A percentile compares a stretch with the other conserved stretches of the same genome.
Conservation (phyloP, 768 basidiomycete species). For the Flagelloscypha sp. region DNA sequence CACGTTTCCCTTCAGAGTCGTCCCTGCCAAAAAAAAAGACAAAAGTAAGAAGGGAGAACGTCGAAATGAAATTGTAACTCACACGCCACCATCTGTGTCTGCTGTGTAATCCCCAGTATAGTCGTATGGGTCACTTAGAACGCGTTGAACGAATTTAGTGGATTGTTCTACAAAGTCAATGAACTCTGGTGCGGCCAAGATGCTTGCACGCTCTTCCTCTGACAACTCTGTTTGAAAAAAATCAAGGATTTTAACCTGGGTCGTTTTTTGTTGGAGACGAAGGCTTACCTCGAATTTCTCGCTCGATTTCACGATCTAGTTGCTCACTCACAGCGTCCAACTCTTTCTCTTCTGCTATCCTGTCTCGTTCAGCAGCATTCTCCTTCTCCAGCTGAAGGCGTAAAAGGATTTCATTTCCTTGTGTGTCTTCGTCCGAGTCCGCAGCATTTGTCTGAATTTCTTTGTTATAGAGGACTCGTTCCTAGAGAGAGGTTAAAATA, state of each 20-base stretch:
- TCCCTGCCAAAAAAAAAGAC: slow-evolving; percentile 41
- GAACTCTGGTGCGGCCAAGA: slow-evolving; percentile 86
- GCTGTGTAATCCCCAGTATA: slow-evolving; percentile 97
- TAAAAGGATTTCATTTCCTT: slow-evolving; percentile 62
- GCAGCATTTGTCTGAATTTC: slow-evolving; percentile 71
- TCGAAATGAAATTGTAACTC: slow-evolving; percentile 21
- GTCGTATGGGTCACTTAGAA: slow-evolving; percentile 92
- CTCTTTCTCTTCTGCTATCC: slow-evolving; percentile 61
- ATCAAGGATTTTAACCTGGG: not conserved
- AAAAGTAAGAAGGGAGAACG: slow-evolving; percentile 1
- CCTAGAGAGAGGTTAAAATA: slow-evolving; percentile 29
- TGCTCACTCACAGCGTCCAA: slow-evolving; percentile 78
- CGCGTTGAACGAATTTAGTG: slow-evolving; percentile 91
- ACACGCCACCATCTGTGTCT: slow-evolving; percentile 78
- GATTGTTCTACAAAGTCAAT: slow-evolving; percentile 90
- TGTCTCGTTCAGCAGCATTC: slow-evolving; percentile 63
- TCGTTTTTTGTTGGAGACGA: slow-evolving; percentile 2
- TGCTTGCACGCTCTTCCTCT: slow-evolving; percentile 75
- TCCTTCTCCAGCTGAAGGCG: slow-evolving; percentile 61
- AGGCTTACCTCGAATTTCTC: slow-evolving; percentile 69
- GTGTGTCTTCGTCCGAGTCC: slow-evolving; percentile 45
- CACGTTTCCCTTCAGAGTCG: slow-evolving; percentile 81
- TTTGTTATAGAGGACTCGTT: slow-evolving; percentile 77
- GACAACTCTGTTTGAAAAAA: slow-evolving; percentile 54
- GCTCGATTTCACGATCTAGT: slow-evolving; percentile 79